Evolutionary conservation across 106 monocot genomes (phyloP).

Genomic region (Agapanthus africanus): DNA sequence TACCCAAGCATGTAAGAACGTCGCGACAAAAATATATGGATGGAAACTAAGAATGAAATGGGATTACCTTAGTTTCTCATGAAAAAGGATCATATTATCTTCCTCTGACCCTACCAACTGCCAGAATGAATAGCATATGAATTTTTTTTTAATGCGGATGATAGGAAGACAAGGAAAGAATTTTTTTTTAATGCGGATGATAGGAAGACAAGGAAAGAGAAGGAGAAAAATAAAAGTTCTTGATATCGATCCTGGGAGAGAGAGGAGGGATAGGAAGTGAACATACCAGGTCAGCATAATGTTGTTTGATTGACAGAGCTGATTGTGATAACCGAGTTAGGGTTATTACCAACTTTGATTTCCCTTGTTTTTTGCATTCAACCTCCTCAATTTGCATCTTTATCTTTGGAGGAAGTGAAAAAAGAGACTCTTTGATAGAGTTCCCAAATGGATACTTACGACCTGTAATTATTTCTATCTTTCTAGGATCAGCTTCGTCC

Average conservation of each 20-base stretch:
- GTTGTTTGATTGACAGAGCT: slow-evolving; percentile 39
- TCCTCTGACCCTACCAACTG: slow-evolving; percentile 90
- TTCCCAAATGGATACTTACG: slow-evolving; percentile 95
- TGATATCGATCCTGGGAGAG: too few relatives aligned
- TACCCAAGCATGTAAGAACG: background rate
- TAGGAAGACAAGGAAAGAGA: background rate
- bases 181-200: background rate
- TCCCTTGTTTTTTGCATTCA: slow-evolving; percentile 51
- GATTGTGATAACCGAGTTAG: slow-evolving; percentile 38
- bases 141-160: background rate
- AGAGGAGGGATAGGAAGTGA: background rate
- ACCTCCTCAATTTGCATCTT: slow-evolving; percentile 49
- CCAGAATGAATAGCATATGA: background rate
- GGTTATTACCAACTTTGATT: slow-evolving; percentile 50
- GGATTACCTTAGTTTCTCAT: slow-evolving; percentile 78
- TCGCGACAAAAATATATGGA: background rate
- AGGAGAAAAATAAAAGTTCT: background rate
- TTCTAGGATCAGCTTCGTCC: slow-evolving; percentile 87
- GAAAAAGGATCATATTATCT: slow-evolving; percentile 84
- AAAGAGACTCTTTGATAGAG: slow-evolving; percentile 70
- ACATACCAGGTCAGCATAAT: slow-evolving; percentile 81
- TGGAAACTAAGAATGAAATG: background rate
- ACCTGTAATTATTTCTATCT: slow-evolving; percentile 85
- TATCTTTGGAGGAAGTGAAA: slow-evolving; percentile 74
- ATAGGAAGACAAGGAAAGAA: background rate